Conservation (phyloP, 108 stramenopile genomes). For the Nitzschia palea region DNA sequence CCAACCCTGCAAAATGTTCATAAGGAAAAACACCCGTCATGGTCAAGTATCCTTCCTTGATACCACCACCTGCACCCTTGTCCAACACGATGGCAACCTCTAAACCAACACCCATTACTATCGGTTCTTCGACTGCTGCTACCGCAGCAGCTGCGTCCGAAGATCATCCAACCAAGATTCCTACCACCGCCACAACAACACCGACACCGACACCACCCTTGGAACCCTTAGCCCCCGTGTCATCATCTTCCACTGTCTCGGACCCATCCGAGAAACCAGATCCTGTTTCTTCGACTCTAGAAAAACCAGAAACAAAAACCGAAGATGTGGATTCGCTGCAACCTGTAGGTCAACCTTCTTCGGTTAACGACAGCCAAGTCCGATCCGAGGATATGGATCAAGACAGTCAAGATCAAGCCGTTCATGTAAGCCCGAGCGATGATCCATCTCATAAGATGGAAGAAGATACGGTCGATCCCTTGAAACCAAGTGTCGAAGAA, state of each 20-base stretch:
- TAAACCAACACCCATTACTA: not conserved
- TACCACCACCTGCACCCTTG: not conserved
- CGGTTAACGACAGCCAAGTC: no score
- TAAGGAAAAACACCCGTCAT: not conserved
- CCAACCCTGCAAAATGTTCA: slow-evolving; percentile 17
- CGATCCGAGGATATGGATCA: no score
- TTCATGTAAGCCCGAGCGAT: no score
- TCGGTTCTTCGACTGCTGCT: not conserved
- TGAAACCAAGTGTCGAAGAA: not conserved
- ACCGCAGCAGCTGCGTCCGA: not conserved
- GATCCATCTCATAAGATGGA: not conserved
- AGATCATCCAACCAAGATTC: not conserved
- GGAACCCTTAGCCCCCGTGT: not conserved
- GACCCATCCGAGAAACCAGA: no score
- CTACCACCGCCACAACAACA: not conserved
- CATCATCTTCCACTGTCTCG: not conserved
- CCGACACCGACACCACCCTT: not conserved
- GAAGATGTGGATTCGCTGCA: no score
- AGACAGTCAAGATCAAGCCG: no score
- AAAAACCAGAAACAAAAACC: no score
- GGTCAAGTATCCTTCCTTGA: not conserved
- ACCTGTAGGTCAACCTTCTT: no score
- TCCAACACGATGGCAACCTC: not conserved
- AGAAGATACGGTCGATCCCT: not conserved
- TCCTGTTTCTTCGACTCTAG: no score